Evolutionary conservation across 805 yeast species (phyloP), one percentile per base, ranked within the genome.

Genomic region (Dipodascopsis uninucleata): DNA sequence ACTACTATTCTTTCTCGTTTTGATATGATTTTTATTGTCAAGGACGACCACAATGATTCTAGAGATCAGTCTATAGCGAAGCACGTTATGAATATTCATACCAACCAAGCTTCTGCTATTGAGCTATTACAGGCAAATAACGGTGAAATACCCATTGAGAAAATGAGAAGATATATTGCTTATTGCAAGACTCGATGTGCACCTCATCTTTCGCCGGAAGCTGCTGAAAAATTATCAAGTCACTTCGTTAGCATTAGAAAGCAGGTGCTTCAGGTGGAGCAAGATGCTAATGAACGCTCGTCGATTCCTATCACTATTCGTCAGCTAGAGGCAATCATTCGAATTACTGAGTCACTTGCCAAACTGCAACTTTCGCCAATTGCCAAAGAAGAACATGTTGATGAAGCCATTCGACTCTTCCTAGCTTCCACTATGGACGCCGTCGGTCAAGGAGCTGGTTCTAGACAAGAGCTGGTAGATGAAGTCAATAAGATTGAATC

Each of bases 391-490:
- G 82, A 78, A 53, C 97, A 93, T 61, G 98, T 93, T 23, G 90
- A 86, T 58, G 98, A 93, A 63, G 97, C 97, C 0, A 85, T 93
- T 51, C 71, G 99, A 59, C 70, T 93, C 51, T 93, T 93, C 67
- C 85, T 85, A 49, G 97, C 98, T 0, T 93, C 98, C 1, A 93
- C 99, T 0, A 88, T 93, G 94, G 89, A 89, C 61, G 98, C 98
- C 0, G 90, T 86, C 8, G 77, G 75, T 36, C 82, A 79, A 61
- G 82, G 81, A 29, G 76, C 76, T 34, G 76, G 74, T 32, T 50
- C 55, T 10, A 36, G 57, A 5, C 49, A 46, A 12, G 71, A 71
- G 56, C 69, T 76, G 4, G 75, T 79, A 36, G 75, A 76, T 29
- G 93, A 89, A 60, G 87, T 90, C 36, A 75, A 78, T 53, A 75